A percentile compares a stretch with the other conserved stretches of the same genome.
phyloP scores from a whole-genome alignment of 306 rosid species.

The Dryas drummondii region DNA sequence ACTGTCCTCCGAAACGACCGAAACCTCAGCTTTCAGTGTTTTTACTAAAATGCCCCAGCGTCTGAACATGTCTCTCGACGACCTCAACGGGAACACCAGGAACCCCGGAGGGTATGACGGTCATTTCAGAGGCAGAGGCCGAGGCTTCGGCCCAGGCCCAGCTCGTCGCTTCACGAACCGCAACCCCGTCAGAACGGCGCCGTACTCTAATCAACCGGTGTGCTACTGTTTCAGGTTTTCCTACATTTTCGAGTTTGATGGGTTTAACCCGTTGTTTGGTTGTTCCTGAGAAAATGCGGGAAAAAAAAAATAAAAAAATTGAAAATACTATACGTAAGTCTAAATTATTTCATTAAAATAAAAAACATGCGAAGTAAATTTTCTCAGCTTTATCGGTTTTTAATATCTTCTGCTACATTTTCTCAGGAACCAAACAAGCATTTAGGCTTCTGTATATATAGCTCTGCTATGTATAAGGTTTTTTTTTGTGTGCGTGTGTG shows the following conservation, averaged over 20 bases:
- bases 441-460: not conserved
- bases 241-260: not conserved
- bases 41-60: constrained; percentile 17
- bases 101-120: constrained; percentile 3
- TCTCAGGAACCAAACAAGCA: not conserved
- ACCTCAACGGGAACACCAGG: constrained; percentile 21
- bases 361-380: not conserved
- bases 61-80: constrained; percentile 43
- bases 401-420: not conserved
- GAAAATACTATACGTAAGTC: not conserved
- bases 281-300: constrained; percentile 8
- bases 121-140: constrained; percentile 19
- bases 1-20: not conserved
- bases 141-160: constrained; percentile 25
- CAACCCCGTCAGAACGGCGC: constrained; percentile 14
- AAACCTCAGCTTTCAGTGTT: not conserved
- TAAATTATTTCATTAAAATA: not conserved
- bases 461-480: not conserved
- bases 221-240: not conserved
- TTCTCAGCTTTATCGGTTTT: not conserved
- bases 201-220: constrained; percentile 27
- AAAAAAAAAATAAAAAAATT: not conserved
- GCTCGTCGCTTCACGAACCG: constrained; percentile 25
- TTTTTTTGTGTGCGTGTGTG: not conserved
- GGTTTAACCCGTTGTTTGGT: not conserved